phyloP scores from a whole-genome alignment of 208 protist species.

The Entamoeba invadens region DNA sequence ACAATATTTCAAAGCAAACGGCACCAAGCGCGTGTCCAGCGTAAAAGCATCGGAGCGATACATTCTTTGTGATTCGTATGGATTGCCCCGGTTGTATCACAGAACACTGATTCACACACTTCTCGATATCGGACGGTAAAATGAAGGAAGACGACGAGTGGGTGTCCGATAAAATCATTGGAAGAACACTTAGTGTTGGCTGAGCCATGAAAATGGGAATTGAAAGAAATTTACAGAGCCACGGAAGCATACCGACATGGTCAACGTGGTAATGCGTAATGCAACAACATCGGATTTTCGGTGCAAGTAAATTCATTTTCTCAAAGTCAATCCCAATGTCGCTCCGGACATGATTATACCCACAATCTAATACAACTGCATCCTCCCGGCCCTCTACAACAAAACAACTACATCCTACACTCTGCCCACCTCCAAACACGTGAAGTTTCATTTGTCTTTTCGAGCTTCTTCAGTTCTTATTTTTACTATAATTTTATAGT shows the following conservation, averaged over 20 bases:
- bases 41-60: not conserved
- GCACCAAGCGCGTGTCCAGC: not conserved
- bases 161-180: not conserved
- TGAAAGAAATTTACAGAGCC: not conserved
- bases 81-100: not conserved
- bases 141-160: not conserved
- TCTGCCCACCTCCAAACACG: not conserved
- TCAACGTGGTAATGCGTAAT: not conserved
- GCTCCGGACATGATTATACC: not conserved
- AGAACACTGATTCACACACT: not conserved
- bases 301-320: not conserved
- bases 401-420: not conserved
- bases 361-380: not conserved
- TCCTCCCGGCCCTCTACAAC: not conserved
- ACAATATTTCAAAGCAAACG: not conserved
- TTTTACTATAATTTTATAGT: not conserved
- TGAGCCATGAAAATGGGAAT: not conserved
- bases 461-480: not conserved
- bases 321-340: not conserved
- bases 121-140: not conserved
- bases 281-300: not conserved
- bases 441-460: not conserved
- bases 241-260: not conserved
- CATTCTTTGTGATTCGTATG: not conserved
- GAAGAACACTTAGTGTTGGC: not conserved